Evolutionary conservation across 768 basidiomycete genomes (phyloP), one percentile per base, ranked within the genome.

Genomic region (Auriculariales sp.): DNA sequence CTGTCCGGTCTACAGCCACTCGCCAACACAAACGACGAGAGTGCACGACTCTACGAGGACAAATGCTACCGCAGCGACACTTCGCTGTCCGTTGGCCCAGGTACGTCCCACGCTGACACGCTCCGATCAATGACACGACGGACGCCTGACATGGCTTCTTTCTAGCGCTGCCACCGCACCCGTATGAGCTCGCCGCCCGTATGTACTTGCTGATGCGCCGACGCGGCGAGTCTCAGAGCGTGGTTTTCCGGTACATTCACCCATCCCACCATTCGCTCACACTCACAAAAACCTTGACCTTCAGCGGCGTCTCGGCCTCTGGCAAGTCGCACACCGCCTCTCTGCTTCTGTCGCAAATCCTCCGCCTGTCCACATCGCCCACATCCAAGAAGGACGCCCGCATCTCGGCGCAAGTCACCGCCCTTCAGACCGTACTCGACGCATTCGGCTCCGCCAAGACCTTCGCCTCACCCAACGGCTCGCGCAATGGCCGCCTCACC

Each of bases 371-470:
- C 7, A 67, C 86, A 19, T 85, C 82, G 57, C n/a, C n/a, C n/a
- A n/a, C n/a, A n/a, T 82, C 87, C 14, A 85, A 79, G 64, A 80
- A 79, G 55, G 86, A 90, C 59, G 63, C 68, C 2, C 77, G 71
- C 53, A 59, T 87, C 14, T 73, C 86, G 0, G 78, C 82, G 33
- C 89, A 90, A 61, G 70, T 94, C 61, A 79, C 80, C 56, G 80
- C 88, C 11, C 68, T 91, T 44, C 62, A 70, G 47, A 82, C 83
- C 25, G 66, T 97, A 29, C 79, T 95, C 54, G 82, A 88, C 61
- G 79, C 92, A 4, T 97, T 95, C 61, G 92, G 92, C 39, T 84
- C 87, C 60, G 80, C 89, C 44, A 97, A 95, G 64, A 87, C 91
- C 1, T 71, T 79, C 32, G 69, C 82, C 63, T 92, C 83, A 56